Evolutionary conservation across 306 rosid genomes (phyloP).

Genomic region (Cucumis cinereus): DNA sequence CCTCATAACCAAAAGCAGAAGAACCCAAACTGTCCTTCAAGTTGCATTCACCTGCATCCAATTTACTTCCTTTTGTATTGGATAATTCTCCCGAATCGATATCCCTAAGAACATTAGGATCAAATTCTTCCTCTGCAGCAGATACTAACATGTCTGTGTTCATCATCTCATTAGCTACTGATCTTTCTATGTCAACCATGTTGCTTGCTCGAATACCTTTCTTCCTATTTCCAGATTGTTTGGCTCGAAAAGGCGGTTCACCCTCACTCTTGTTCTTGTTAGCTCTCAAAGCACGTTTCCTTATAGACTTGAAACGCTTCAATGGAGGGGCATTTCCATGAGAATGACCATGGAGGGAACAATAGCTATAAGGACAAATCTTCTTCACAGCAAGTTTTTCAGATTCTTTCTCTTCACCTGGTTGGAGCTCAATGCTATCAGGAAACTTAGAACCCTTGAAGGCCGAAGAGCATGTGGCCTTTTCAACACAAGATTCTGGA

Average conservation of each 20-base stretch:
- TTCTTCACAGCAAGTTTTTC: slow-evolving; percentile 20
- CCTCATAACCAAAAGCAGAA: slow-evolving; percentile 16
- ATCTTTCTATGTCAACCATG: slow-evolving; percentile 14
- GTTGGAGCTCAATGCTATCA: slow-evolving; percentile 19
- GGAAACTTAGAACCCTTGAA: slow-evolving; percentile 62
- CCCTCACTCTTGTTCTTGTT: slow-evolving; percentile 30
- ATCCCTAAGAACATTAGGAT: not conserved
- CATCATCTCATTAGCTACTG: slow-evolving; percentile 2
- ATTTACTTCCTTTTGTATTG: not conserved
- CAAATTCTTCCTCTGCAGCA: not conserved
- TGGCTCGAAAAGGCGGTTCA: slow-evolving; percentile 16
- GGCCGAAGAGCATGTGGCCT: slow-evolving; percentile 65
- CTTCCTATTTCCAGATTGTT: slow-evolving; percentile 26
- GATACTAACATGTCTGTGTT: slow-evolving; percentile 2
- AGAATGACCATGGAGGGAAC: slow-evolving; percentile 83
- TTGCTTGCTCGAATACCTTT: slow-evolving; percentile 24
- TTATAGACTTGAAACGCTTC: slow-evolving; percentile 53
- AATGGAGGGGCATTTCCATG: slow-evolving; percentile 40
- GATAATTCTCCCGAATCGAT: not conserved
- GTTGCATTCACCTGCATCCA: not conserved
- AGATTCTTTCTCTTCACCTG: slow-evolving; percentile 27
- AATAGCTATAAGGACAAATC: slow-evolving; percentile 62
- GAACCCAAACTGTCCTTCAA: slow-evolving; percentile 3
- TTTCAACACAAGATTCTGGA: slow-evolving; percentile 32
- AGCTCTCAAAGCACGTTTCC: slow-evolving; percentile 46